Conservation (phyloP, 1,284 basidiomycete species). For the Naganishia sp. region DNA sequence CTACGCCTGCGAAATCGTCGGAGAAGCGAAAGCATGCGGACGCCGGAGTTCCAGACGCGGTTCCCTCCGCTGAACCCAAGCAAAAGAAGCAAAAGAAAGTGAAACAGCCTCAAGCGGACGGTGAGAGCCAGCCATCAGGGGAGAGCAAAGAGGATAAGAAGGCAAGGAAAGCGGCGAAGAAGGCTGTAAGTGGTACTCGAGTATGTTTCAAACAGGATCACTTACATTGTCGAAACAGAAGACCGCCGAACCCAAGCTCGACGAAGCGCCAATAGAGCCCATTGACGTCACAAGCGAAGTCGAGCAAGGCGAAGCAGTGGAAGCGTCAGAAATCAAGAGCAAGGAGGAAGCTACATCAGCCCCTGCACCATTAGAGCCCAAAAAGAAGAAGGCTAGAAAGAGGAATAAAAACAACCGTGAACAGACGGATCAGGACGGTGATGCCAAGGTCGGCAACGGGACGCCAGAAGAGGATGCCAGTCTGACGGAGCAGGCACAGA, state of each 20-base stretch:
- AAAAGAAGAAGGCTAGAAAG: slow-evolving; percentile 27
- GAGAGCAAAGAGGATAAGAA: slow-evolving; percentile 12
- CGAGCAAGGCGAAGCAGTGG: neutral
- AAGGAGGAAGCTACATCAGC: neutral
- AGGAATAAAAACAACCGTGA: slow-evolving; percentile 24
- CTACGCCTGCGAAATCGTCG: neutral
- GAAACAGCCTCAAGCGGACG: slow-evolving; percentile 7
- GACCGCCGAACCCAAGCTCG: neutral
- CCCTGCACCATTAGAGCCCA: neutral
- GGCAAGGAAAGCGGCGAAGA: slow-evolving; percentile 18
- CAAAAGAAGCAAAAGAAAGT: slow-evolving; percentile 14
- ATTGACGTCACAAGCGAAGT: neutral
- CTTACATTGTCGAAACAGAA: neutral
- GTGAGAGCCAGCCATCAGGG: neutral
- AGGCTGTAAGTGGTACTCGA: slow-evolving; percentile 10
- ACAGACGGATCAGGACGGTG: neutral
- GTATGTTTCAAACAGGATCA: no score
- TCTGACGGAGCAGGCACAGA: slow-evolving; percentile 28
- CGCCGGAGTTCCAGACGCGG: neutral
- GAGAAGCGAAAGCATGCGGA: slow-evolving; percentile 25
- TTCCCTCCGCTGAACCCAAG: slow-evolving; percentile 9
- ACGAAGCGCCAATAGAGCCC: neutral
- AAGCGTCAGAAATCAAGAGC: neutral
- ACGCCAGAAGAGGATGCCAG: slow-evolving; percentile 21
- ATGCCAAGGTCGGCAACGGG: slow-evolving; percentile 3